Evolutionary conservation across 257 asterid genomes (phyloP).

Genomic region (Cordia subcordata): DNA sequence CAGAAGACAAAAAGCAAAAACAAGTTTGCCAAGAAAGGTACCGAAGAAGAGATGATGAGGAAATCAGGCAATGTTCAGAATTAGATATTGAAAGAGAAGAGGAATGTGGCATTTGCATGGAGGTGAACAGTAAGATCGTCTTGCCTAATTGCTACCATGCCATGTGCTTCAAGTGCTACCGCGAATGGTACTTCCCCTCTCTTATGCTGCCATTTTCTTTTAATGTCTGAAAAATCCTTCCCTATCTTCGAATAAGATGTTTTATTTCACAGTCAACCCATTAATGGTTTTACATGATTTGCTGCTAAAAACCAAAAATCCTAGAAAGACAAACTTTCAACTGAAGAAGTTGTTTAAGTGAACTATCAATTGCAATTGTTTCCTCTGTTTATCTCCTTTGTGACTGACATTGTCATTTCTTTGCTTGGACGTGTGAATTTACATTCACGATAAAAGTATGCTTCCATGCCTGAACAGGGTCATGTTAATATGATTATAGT

Average conservation of each 20-base stretch:
- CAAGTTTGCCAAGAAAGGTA: conserved; percentile 73
- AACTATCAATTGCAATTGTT: no score
- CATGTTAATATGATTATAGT: no score
- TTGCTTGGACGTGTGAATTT: no score
- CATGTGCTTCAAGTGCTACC: conserved; percentile 92
- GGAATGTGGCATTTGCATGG: conserved; percentile 99
- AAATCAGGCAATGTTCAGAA: conserved; percentile 42
- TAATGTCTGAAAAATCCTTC: not conserved
- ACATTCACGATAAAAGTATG: no score
- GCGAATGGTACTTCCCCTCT: conserved; percentile 63
- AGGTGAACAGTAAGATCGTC: conserved; percentile 72
- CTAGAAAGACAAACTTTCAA: no score
- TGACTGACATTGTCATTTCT: no score
- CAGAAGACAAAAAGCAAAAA: conserved; percentile 83
- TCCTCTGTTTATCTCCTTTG: no score
- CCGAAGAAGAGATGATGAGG: conserved; percentile 72
- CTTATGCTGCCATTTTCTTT: not conserved
- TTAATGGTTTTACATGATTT: no score
- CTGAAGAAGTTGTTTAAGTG: no score
- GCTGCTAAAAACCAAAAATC: no score
- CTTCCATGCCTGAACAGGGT: no score
- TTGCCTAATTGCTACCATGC: conserved; percentile 83
- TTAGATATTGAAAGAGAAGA: conserved; percentile 82
- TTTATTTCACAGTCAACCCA: not conserved
- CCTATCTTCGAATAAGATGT: not conserved